Conservation (phyloP, 139 green algal genomes). For the Desmodesmus armatus region DNA sequence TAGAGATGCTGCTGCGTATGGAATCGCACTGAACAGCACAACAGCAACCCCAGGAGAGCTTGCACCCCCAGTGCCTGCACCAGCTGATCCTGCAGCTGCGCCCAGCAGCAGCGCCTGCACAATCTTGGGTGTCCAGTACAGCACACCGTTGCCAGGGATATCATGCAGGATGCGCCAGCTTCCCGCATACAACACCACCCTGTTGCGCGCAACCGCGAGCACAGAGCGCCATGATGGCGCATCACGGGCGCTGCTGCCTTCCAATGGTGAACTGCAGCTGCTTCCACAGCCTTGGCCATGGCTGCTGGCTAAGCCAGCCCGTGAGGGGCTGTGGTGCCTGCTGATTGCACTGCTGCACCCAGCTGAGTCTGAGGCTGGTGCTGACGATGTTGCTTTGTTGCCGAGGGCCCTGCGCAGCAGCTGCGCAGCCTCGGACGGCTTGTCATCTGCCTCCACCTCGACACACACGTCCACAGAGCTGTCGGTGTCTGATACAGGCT, state of each 20-base stretch:
- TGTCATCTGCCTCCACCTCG: too few relatives aligned
- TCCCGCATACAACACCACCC: slow-evolving; percentile 34
- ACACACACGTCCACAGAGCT: too few relatives aligned
- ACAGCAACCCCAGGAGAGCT: background rate
- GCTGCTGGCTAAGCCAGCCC: too few relatives aligned
- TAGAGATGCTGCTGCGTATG: slow-evolving; percentile 20
- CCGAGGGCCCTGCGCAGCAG: slow-evolving; percentile 4
- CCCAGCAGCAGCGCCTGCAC: slow-evolving; percentile 22
- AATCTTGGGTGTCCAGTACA: slow-evolving; percentile 37
- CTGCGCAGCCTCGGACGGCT: background rate
- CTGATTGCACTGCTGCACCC: too few relatives aligned
- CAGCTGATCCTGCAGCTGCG: slow-evolving; percentile 1
- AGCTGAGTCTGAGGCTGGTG: background rate
- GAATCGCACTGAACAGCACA: slow-evolving; percentile 28
- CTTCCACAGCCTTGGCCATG: slow-evolving; percentile 22
- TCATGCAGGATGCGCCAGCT: slow-evolving; percentile 33
- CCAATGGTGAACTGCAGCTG: too few relatives aligned
- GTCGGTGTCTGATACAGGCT: too few relatives aligned
- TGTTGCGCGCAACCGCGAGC: slow-evolving; percentile 3
- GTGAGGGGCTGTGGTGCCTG: slow-evolving; percentile 5
- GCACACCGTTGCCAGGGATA: slow-evolving; percentile 25
- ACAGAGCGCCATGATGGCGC: background rate
- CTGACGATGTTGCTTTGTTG: background rate
- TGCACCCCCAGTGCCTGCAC: background rate
- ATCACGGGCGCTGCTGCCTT: background rate